Evolutionary conservation across 2,329 filamentous ascomycete species (phyloP).

Genomic region (Calonectria pteridis): DNA sequence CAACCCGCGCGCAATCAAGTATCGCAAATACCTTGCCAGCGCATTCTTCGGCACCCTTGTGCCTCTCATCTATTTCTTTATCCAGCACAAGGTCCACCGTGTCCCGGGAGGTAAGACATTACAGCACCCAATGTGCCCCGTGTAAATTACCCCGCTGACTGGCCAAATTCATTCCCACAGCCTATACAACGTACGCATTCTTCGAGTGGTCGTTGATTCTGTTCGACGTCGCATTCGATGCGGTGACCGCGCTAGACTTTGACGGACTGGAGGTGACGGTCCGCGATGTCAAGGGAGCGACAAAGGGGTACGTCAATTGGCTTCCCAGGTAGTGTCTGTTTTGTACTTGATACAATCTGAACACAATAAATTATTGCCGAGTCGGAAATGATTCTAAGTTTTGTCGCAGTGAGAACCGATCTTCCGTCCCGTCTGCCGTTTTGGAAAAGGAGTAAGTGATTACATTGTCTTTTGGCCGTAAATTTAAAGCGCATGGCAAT

Average conservation of each 20-base stretch:
- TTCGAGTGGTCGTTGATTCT: constrained; percentile 97
- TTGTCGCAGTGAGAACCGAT: constrained; percentile 60
- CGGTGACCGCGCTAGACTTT: constrained; percentile 94
- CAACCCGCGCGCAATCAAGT: constrained; percentile 85
- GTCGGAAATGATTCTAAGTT: constrained; percentile 55
- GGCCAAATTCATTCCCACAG: constrained; percentile 58
- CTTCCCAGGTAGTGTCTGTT: constrained; percentile 81
- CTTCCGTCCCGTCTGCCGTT: constrained; percentile 61
- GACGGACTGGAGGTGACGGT: constrained; percentile 87
- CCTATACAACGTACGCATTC: constrained; percentile 97
- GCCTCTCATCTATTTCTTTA: constrained; percentile 95
- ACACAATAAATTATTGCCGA: constrained; percentile 46
- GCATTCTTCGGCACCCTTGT: constrained; percentile 93
- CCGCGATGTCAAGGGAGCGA: constrained; percentile 88
- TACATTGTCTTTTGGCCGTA: not conserved
- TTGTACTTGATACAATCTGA: constrained; percentile 40
- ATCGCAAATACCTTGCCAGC: constrained; percentile 85
- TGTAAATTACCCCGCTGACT: constrained; percentile 29
- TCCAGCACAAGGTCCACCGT: constrained; percentile 97
- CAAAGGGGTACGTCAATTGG: constrained; percentile 98
- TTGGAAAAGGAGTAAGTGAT: constrained; percentile 80
- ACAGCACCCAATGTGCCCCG: not conserved
- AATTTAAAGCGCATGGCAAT: constrained; percentile 5
- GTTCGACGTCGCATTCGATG: constrained; percentile 96
- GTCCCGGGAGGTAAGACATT: constrained; percentile 83